A percentile compares a stretch with the other conserved stretches of the same genome.
Conservation (phyloP, 129 eudicot genomes). For the Flaveria brownii region DNA sequence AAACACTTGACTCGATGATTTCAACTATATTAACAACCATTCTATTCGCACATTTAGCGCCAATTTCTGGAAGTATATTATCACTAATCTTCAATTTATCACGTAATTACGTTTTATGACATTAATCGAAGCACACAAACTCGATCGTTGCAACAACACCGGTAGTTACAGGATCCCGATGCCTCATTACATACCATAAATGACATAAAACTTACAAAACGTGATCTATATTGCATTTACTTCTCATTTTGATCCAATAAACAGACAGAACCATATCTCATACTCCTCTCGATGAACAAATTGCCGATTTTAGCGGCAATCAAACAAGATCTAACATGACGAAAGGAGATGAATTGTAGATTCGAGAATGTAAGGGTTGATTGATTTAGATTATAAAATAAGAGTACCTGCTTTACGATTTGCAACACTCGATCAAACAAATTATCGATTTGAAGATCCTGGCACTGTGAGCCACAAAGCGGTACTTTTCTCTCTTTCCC, state of each 20-base stretch:
- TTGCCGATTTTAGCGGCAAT: not conserved
- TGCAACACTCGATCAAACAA: not conserved
- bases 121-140: not conserved
- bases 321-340: not conserved
- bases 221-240: not conserved
- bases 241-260: not conserved
- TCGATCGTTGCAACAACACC: no score
- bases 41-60: not conserved
- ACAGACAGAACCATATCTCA: not conserved
- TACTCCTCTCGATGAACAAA: no score
- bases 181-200: not conserved
- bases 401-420: constrained; percentile 6
- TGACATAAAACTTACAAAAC: not conserved
- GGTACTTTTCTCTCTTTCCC: not conserved
- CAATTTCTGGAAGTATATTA: not conserved
- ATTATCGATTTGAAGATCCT: not conserved
- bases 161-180: not conserved
- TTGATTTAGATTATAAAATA: not conserved
- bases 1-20: not conserved
- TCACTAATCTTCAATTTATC: not conserved
- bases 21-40: not conserved
- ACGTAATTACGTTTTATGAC: not conserved
- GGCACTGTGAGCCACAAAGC: constrained; percentile 2
- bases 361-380: not conserved
- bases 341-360: not conserved